phyloP scores from a whole-genome alignment of 495 filamentous ascomycete genomes.

The Aspergillus indologenus region DNA sequence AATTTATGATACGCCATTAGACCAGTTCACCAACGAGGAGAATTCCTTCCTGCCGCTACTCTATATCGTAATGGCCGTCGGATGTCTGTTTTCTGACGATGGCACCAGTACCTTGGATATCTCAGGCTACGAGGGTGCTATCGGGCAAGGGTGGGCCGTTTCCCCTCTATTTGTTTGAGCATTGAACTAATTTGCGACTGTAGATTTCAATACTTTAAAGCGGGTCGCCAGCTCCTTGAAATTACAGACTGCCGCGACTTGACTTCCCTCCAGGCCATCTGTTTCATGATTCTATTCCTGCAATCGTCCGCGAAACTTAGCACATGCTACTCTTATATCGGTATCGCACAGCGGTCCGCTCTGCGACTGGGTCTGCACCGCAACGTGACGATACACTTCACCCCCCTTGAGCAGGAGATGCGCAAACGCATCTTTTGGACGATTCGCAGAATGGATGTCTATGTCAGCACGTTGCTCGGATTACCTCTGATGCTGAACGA shows the following conservation, averaged over 20 bases:
- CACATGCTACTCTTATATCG: slow-evolving; percentile 91
- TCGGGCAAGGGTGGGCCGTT: slow-evolving; percentile 71
- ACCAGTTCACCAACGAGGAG: slow-evolving; percentile 70
- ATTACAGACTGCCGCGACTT: slow-evolving; percentile 91
- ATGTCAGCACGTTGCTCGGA: slow-evolving; percentile 84
- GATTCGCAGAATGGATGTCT: slow-evolving; percentile 89
- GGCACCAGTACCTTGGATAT: slow-evolving; percentile 45
- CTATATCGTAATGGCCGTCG: slow-evolving; percentile 80
- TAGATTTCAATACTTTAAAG: slow-evolving; percentile 82
- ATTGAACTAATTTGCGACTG: not conserved
- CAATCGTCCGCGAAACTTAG: slow-evolving; percentile 88
- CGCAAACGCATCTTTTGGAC: slow-evolving; percentile 88
- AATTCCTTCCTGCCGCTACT: slow-evolving; percentile 78
- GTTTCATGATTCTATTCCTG: slow-evolving; percentile 91
- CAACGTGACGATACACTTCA: slow-evolving; percentile 68
- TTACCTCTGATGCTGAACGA: slow-evolving; percentile 80
- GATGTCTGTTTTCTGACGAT: slow-evolving; percentile 71
- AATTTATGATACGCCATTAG: slow-evolving; percentile 69
- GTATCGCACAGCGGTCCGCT: slow-evolving; percentile 81
- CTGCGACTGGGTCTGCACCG: slow-evolving; percentile 87
- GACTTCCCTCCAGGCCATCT: slow-evolving; percentile 75
- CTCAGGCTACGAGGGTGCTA: slow-evolving; percentile 65
- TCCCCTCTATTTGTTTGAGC: not conserved
- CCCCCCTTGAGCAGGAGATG: slow-evolving; percentile 79
- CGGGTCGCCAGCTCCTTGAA: slow-evolving; percentile 76